phyloP scores from a whole-genome alignment of 495 filamentous ascomycete genomes.

The Clohesyomyces aquaticus region DNA sequence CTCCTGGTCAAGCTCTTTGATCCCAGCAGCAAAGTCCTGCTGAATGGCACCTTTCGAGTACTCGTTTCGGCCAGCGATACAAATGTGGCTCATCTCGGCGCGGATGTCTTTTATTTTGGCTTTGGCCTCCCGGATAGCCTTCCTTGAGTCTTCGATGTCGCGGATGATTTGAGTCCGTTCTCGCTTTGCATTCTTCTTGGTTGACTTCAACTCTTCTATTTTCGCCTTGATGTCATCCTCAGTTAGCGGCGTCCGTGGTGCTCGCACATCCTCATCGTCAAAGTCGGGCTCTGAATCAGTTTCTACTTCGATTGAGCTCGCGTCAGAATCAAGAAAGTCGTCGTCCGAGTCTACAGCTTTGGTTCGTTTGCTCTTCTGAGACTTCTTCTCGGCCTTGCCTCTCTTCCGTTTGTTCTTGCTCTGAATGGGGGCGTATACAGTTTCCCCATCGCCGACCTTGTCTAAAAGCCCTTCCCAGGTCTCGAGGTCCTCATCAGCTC shows the following conservation, averaged over 20 bases:
- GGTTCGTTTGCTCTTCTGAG: constrained; percentile 27
- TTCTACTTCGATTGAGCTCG: constrained; percentile 39
- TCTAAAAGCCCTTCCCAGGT: constrained; percentile 55
- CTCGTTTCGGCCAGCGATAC: constrained; percentile 59
- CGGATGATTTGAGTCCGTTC: constrained; percentile 43
- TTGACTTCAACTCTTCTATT: constrained; percentile 46
- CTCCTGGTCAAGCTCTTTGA: constrained; percentile 58
- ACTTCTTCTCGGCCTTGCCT: constrained; percentile 10
- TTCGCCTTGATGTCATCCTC: constrained; percentile 46
- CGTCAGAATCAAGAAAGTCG: constrained; percentile 11
- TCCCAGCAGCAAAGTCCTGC: constrained; percentile 60
- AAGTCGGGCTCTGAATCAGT: constrained; percentile 42
- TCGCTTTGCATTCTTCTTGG: constrained; percentile 48
- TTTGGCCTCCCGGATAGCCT: constrained; percentile 43
- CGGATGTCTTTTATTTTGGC: constrained; percentile 46
- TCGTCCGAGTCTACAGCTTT: constrained; percentile 20
- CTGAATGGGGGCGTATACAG: constrained; percentile 53
- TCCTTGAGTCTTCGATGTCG: constrained; percentile 41
- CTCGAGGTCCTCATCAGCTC: constrained; percentile 50
- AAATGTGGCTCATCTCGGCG: constrained; percentile 51
- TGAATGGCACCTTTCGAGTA: constrained; percentile 58
- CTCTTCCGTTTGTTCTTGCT: constrained; percentile 46
- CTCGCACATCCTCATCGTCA: neutral
- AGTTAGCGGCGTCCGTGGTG: constrained; percentile 44
- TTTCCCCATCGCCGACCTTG: constrained; percentile 53